Percentiles rank a stretch among this genome's conserved stretches.
These are phyloP conservation scores for Cavenderia fasciculata DNA, from an alignment of 78 protist genomes.

Conservation along the genomic window DNA sequence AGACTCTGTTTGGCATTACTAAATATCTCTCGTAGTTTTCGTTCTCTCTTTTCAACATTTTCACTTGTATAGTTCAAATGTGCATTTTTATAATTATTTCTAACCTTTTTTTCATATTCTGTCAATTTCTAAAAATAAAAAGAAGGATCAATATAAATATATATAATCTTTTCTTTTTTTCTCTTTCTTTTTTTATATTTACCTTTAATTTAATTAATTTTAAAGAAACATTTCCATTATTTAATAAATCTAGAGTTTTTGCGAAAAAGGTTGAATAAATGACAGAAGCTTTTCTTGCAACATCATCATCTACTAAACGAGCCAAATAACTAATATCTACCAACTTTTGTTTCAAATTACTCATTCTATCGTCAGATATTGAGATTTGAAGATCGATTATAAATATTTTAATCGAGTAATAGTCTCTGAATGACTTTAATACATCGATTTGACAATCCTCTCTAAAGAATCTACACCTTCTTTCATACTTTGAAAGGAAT, in stretches of 20 bases:
- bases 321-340: slow-evolving; percentile 31
- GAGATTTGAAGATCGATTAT: background rate
- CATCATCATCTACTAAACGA: slow-evolving; percentile 27
- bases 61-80: background rate
- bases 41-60: slow-evolving; percentile 16
- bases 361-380: slow-evolving; percentile 12
- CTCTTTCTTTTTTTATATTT: background rate
- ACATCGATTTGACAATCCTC: slow-evolving; percentile 32
- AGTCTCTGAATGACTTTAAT: background rate
- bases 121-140: background rate
- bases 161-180: background rate
- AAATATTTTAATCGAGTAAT: background rate
- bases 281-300: background rate
- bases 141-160: background rate
- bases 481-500: slow-evolving; percentile 7
- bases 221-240: background rate
- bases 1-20: background rate
- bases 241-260: slow-evolving; percentile 26
- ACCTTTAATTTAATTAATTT: slow-evolving; percentile 38
- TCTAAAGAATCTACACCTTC: background rate
- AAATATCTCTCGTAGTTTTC: background rate
- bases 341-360: slow-evolving; percentile 22
- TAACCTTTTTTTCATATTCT: slow-evolving; percentile 1
- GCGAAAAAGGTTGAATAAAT: slow-evolving; percentile 55
- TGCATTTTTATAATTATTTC: slow-evolving; percentile 18